Conservation (phyloP, 2,329 filamentous ascomycete genomes). For the Verticillium isaacii region DNA sequence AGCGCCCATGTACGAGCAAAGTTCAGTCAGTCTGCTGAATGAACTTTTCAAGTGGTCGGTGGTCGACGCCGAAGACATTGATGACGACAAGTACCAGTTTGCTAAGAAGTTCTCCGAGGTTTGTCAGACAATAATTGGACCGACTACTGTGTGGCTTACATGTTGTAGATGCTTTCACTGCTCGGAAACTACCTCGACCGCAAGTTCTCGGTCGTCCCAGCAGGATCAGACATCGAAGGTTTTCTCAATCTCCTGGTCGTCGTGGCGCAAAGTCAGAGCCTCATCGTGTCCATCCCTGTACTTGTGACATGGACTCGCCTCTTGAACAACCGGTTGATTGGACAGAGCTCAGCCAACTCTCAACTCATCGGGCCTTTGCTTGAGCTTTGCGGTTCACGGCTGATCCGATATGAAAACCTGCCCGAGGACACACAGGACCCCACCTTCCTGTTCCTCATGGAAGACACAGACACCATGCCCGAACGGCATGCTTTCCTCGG, state of each 20-base stretch:
- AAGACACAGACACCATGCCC: constrained; percentile 92
- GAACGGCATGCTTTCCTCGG: constrained; percentile 93
- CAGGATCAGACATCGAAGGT: constrained; percentile 60
- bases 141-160: too few species aligned
- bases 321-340: constrained; percentile 66
- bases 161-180: constrained; percentile 70
- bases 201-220: constrained; percentile 62
- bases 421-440: constrained; percentile 78
- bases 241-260: constrained; percentile 76
- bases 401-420: constrained; percentile 83
- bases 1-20: constrained; percentile 71
- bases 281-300: constrained; percentile 89
- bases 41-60: constrained; percentile 76
- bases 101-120: constrained; percentile 94
- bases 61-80: constrained; percentile 75
- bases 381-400: constrained; percentile 74
- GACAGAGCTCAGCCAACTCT: constrained; percentile 56
- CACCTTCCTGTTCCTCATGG: constrained; percentile 75
- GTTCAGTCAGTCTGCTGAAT: constrained; percentile 66
- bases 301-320: constrained; percentile 86
- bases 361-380: constrained; percentile 70
- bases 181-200: constrained; percentile 80
- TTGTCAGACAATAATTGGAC: constrained; percentile 17
- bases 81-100: constrained; percentile 87
- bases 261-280: constrained; percentile 78